Evolutionary conservation across 2,329 filamentous ascomycete genomes (phyloP).

Genomic region (Tolypocladium capitatum): DNA sequence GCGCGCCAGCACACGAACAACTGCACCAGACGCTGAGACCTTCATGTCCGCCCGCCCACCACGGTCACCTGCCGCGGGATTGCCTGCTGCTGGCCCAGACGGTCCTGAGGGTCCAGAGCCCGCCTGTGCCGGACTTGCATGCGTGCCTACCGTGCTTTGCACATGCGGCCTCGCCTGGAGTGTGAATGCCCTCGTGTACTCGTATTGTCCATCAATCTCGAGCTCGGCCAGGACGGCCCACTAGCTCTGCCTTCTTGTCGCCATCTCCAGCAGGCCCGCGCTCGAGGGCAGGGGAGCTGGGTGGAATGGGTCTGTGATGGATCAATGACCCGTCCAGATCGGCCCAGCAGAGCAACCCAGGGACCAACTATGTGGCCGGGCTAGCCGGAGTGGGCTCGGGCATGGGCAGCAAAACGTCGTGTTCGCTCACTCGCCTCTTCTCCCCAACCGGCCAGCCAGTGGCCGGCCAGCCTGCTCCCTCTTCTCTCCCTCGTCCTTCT

Average conservation of each 20-base stretch:
- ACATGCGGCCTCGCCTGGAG: not conserved
- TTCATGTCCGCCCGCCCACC: not conserved
- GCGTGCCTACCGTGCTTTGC: not conserved
- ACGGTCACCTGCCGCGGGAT: not conserved
- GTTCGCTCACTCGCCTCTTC: not conserved
- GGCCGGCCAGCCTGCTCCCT: not conserved
- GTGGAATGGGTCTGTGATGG: not conserved
- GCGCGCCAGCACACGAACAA: not conserved
- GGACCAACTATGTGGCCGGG: slow-evolving; percentile 1
- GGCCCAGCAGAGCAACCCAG: slow-evolving; percentile 1
- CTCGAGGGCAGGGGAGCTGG: not conserved
- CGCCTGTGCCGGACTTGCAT: slow-evolving; percentile 1
- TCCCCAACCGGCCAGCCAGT: not conserved
- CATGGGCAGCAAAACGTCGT: not conserved
- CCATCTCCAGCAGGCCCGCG: not conserved
- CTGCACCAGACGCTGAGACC: not conserved
- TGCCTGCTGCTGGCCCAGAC: not conserved
- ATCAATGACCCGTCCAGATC: slow-evolving; percentile 2
- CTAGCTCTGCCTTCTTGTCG: not conserved
- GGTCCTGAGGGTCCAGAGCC: not conserved
- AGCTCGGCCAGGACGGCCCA: not conserved
- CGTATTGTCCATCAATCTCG: not conserved
- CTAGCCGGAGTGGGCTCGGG: slow-evolving; percentile 1
- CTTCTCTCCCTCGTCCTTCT: not conserved
- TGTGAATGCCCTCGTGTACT: not conserved